A percentile compares a stretch with the other conserved stretches of the same genome.
Conservation (phyloP, 1,284 basidiomycete species). For the Naganishia sp. region DNA sequence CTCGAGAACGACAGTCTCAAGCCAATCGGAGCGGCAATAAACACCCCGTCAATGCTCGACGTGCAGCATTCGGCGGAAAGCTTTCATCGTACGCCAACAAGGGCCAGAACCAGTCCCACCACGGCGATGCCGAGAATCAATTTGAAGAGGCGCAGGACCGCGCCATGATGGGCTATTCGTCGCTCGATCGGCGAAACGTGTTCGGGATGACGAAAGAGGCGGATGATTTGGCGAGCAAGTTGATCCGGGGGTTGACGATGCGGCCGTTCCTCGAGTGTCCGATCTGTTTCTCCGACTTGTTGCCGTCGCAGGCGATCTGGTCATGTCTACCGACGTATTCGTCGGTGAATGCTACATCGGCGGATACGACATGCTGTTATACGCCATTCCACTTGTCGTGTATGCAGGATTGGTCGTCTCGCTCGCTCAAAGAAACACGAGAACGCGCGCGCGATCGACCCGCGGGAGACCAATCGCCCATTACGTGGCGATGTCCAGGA, state of each 20-base stretch:
- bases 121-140: constrained; percentile 23
- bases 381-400: constrained; percentile 53
- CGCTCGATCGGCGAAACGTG: constrained; percentile 13
- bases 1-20: constrained; percentile 1
- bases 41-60: constrained; percentile 18
- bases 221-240: constrained; percentile 49
- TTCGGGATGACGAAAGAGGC: constrained; percentile 41
- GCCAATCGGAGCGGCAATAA: neutral
- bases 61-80: constrained; percentile 31
- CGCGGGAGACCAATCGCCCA: constrained; percentile 30
- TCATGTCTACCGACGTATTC: constrained; percentile 60
- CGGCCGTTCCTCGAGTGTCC: constrained; percentile 52
- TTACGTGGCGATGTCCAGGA: constrained; percentile 77
- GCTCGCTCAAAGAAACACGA: constrained; percentile 64
- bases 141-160: constrained; percentile 32
- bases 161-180: constrained; percentile 27
- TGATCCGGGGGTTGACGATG: constrained; percentile 47
- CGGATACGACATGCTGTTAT: constrained; percentile 56
- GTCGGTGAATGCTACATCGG: constrained; percentile 72
- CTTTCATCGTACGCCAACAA: constrained; percentile 13
- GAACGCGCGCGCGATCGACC: constrained; percentile 52
- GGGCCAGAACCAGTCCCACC: neutral
- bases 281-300: constrained; percentile 53
- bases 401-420: constrained; percentile 77
- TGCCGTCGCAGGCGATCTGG: constrained; percentile 51